Evolutionary conservation across 2,329 filamentous ascomycete species (phyloP).

Genomic region (Fusarium algeriense): DNA sequence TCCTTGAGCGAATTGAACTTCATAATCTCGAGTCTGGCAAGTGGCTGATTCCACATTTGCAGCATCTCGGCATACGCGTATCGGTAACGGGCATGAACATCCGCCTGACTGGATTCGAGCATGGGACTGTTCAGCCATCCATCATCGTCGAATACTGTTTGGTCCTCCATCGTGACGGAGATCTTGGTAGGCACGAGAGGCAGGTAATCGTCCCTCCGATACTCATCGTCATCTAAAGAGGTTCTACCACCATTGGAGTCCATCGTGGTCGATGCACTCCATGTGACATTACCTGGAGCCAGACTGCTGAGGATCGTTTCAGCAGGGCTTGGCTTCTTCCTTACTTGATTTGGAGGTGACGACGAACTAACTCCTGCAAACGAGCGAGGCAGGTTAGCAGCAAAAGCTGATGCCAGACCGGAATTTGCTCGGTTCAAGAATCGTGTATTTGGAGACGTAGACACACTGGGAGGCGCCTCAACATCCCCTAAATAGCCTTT

Average conservation of each 20-base stretch:
- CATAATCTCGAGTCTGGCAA: slow-evolving; percentile 74
- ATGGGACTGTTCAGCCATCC: slow-evolving; percentile 72
- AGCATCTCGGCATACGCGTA: slow-evolving; percentile 77
- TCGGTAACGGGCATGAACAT: slow-evolving; percentile 70
- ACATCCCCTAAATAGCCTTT: slow-evolving; percentile 61
- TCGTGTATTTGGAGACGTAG: slow-evolving; percentile 70
- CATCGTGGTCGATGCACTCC: slow-evolving; percentile 61
- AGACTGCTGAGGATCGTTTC: slow-evolving; percentile 70
- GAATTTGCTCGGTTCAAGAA: slow-evolving; percentile 66
- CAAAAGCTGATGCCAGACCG: slow-evolving; percentile 67
- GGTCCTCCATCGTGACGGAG: slow-evolving; percentile 68
- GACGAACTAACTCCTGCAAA: slow-evolving; percentile 56
- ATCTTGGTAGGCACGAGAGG: slow-evolving; percentile 65
- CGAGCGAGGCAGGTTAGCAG: slow-evolving; percentile 66
- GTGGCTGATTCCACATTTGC: slow-evolving; percentile 73
- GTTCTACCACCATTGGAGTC: slow-evolving; percentile 63
- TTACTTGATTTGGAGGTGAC: slow-evolving; percentile 58
- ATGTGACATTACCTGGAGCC: slow-evolving; percentile 63
- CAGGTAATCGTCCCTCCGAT: slow-evolving; percentile 59
- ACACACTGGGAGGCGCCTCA: slow-evolving; percentile 65
- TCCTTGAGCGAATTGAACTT: slow-evolving; percentile 75
- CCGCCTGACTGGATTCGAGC: slow-evolving; percentile 63
- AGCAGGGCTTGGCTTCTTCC: slow-evolving; percentile 71
- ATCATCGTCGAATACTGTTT: slow-evolving; percentile 76
- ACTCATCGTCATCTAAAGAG: slow-evolving; percentile 68